Evolutionary conservation across 2,329 filamentous ascomycete genomes (phyloP).

Genomic region (Alternaria dauci): DNA sequence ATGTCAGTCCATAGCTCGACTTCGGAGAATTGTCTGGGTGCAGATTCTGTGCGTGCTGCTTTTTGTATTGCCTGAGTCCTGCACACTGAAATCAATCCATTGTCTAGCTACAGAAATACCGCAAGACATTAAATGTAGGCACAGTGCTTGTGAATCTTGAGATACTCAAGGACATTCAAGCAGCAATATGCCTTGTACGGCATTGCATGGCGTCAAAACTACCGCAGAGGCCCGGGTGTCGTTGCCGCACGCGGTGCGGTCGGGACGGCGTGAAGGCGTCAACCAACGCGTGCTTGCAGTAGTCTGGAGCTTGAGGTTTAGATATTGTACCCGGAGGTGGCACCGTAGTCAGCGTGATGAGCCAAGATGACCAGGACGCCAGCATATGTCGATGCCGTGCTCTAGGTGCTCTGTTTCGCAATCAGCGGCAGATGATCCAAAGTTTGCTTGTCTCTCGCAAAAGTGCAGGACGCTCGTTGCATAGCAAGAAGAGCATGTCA

Average conservation of each 20-base stretch:
- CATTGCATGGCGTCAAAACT: constrained; percentile 1
- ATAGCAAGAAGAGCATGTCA: neutral
- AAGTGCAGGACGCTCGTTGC: neutral
- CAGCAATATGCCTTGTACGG: constrained; percentile 1
- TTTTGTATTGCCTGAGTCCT: constrained; percentile 24
- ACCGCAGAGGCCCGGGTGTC: constrained; percentile 3
- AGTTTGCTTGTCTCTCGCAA: neutral
- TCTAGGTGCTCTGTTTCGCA: constrained; percentile 7
- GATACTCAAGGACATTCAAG: neutral
- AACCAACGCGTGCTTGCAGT: constrained; percentile 8
- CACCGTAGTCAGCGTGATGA: neutral
- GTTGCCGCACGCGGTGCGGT: constrained; percentile 4
- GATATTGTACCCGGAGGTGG: neutral
- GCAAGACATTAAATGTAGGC: neutral
- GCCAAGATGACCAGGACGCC: neutral
- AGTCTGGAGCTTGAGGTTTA: neutral
- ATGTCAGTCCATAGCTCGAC: constrained; percentile 1
- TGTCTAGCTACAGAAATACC: constrained; percentile 13
- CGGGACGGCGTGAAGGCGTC: neutral
- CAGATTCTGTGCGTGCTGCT: constrained; percentile 11
- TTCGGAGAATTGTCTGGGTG: constrained; percentile 15
- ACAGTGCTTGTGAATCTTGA: neutral
- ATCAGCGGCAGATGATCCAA: neutral
- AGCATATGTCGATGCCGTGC: neutral
- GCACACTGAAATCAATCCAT: constrained; percentile 1